phyloP scores from a whole-genome alignment of 2,329 filamentous ascomycete species.

The Cladosporium halotolerans region DNA sequence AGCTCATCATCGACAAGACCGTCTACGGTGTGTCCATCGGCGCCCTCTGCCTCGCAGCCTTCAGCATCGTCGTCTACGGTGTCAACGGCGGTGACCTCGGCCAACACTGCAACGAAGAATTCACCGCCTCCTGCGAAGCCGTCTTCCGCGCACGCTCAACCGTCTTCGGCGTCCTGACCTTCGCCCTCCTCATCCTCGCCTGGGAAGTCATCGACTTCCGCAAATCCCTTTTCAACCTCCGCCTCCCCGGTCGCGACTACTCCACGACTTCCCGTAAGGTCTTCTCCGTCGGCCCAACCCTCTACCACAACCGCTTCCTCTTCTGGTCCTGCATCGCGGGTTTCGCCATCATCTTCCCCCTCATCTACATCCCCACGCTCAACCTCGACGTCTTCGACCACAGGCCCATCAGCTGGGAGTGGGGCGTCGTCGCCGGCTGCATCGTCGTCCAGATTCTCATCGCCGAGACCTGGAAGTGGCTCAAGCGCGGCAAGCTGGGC shows the following conservation, averaged over 20 bases:
- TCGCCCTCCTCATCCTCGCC: constrained; percentile 36
- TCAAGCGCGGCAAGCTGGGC: constrained; percentile 42
- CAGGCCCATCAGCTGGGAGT: constrained; percentile 58
- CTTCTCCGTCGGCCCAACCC: constrained; percentile 12
- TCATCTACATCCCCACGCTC: constrained; percentile 57
- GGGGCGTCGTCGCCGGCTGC: constrained; percentile 57
- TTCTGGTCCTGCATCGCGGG: constrained; percentile 32
- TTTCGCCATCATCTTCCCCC: constrained; percentile 37
- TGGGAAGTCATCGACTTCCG: constrained; percentile 36
- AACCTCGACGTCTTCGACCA: constrained; percentile 60
- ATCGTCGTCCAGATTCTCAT: constrained; percentile 55
- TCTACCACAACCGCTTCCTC: constrained; percentile 30
- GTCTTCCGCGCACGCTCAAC: constrained; percentile 38
- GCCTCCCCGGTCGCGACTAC: constrained; percentile 6
- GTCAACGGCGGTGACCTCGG: constrained; percentile 34
- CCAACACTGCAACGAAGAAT: constrained; percentile 36
- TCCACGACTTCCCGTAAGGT: constrained; percentile 9
- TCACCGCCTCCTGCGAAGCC: constrained; percentile 32
- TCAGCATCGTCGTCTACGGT: constrained; percentile 36
- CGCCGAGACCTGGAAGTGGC: constrained; percentile 59
- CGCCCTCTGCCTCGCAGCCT: constrained; percentile 34
- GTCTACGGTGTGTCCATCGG: constrained; percentile 40
- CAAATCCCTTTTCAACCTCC: constrained; percentile 8
- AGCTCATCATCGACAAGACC: constrained; percentile 39
- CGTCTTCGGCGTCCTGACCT: constrained; percentile 36